phyloP scores from a whole-genome alignment of 2,329 filamentous ascomycete genomes.

The Colletotrichum somersetense region DNA sequence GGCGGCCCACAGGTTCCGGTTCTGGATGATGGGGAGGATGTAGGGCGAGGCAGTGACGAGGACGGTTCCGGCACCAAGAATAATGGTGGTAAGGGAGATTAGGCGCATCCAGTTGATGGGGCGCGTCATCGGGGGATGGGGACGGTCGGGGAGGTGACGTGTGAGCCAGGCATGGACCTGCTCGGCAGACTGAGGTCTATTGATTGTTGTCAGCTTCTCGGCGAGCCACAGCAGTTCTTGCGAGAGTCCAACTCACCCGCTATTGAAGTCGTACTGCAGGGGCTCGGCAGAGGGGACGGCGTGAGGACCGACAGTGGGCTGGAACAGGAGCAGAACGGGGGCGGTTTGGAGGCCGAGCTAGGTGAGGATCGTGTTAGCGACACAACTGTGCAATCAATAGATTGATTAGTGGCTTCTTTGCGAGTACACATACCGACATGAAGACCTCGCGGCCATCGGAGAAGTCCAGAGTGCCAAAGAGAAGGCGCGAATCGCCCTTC shows the following conservation, averaged over 20 bases:
- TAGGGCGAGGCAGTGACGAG: slow-evolving; percentile 81
- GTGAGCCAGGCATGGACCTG: slow-evolving; percentile 82
- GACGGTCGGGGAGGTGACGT: slow-evolving; percentile 81
- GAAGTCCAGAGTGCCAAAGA: slow-evolving; percentile 92
- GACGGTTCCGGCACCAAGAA: slow-evolving; percentile 77
- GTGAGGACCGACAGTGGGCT: slow-evolving; percentile 84
- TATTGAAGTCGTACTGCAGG: slow-evolving; percentile 85
- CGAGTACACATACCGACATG: slow-evolving; percentile 75
- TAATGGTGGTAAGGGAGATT: slow-evolving; percentile 73
- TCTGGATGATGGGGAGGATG: slow-evolving; percentile 84
- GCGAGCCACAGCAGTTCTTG: background rate
- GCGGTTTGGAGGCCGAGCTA: slow-evolving; percentile 95
- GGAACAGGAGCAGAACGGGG: slow-evolving; percentile 89
- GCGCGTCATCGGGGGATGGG: slow-evolving; percentile 82
- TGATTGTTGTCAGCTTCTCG: slow-evolving; percentile 29
- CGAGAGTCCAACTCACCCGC: slow-evolving; percentile 69
- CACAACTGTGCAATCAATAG: background rate
- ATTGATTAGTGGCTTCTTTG: background rate
- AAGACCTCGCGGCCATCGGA: slow-evolving; percentile 85
- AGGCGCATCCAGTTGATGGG: slow-evolving; percentile 90
- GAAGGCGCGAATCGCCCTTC: slow-evolving; percentile 75
- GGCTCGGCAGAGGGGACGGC: slow-evolving; percentile 78
- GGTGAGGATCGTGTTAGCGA: slow-evolving; percentile 26
- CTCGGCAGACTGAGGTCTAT: slow-evolving; percentile 80
- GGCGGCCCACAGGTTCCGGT: slow-evolving; percentile 93